phyloP scores from a whole-genome alignment of 768 basidiomycete genomes.

The Rhodotorula diobovata region DNA sequence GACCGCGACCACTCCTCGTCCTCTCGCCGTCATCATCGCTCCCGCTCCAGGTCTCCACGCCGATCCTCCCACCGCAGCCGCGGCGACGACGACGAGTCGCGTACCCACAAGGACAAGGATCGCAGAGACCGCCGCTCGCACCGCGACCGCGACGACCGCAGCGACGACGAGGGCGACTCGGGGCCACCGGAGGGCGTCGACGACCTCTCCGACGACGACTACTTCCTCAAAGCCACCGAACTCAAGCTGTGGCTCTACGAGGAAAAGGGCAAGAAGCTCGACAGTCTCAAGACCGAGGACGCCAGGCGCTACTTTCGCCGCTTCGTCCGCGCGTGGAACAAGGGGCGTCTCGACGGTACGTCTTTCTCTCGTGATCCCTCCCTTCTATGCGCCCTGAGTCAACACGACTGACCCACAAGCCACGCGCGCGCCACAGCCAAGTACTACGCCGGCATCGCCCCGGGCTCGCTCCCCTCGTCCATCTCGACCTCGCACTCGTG shows the following conservation, averaged over 20 bases:
- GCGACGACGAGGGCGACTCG: background rate
- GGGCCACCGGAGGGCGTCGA: conserved; percentile 42
- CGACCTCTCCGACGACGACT: conserved; percentile 81
- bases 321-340: conserved; percentile 80
- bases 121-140: conserved; percentile 6
- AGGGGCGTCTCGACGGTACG: conserved; percentile 65
- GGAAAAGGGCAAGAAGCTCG: conserved; percentile 70
- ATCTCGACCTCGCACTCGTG: conserved; percentile 30
- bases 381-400: too few species aligned
- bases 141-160: background rate
- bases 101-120: background rate
- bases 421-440: background rate
- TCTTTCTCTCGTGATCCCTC: conserved; percentile 10
- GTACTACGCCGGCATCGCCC: conserved; percentile 47
- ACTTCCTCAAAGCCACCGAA: conserved; percentile 81
- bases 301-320: conserved; percentile 88
- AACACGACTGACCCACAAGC: background rate
- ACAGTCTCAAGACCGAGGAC: conserved; percentile 74
- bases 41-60: background rate
- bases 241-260: conserved; percentile 83
- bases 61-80: background rate
- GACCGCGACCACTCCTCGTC: background rate
- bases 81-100: background rate
- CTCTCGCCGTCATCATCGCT: conserved; percentile 2
- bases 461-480: conserved; percentile 33